Percentiles rank a stretch among this genome's conserved stretches.
Evolutionary conservation across 345 rosid species (phyloP).

Genomic region (Trapa bicornis): DNA sequence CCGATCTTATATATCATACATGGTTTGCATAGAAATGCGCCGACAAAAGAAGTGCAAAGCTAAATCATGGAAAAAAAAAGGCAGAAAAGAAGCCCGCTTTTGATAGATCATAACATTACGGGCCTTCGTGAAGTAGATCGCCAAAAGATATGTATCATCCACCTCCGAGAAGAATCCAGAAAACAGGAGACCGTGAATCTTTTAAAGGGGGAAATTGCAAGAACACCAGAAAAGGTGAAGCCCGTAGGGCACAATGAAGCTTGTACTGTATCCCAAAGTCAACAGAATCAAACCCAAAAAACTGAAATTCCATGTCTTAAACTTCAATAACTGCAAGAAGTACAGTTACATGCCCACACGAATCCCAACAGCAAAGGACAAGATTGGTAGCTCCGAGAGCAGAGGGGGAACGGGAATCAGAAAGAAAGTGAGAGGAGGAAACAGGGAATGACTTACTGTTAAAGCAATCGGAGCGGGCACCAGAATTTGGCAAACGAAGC

Average conservation of each 20-base stretch:
- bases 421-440: too few relatives aligned
- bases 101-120: background rate
- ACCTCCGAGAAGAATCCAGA: background rate
- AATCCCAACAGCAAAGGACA: too few relatives aligned
- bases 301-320: too few relatives aligned
- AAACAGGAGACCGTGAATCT: background rate
- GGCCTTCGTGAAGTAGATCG: background rate
- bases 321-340: too few relatives aligned
- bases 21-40: background rate
- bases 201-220: background rate
- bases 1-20: background rate
- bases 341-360: too few relatives aligned
- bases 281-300: too few relatives aligned
- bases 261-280: background rate
- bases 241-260: background rate
- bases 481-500: too few relatives aligned
- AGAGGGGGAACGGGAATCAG: too few relatives aligned
- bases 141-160: background rate
- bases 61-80: background rate
- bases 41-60: background rate
- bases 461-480: too few relatives aligned
- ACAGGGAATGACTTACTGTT: too few relatives aligned
- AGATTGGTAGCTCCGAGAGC: too few relatives aligned
- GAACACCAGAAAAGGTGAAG: background rate
- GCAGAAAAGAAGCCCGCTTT: background rate